Percentiles rank a stretch among this genome's conserved stretches.
phyloP scores from a whole-genome alignment of 257 asterid species.

The Capsicum rhomboideum region DNA sequence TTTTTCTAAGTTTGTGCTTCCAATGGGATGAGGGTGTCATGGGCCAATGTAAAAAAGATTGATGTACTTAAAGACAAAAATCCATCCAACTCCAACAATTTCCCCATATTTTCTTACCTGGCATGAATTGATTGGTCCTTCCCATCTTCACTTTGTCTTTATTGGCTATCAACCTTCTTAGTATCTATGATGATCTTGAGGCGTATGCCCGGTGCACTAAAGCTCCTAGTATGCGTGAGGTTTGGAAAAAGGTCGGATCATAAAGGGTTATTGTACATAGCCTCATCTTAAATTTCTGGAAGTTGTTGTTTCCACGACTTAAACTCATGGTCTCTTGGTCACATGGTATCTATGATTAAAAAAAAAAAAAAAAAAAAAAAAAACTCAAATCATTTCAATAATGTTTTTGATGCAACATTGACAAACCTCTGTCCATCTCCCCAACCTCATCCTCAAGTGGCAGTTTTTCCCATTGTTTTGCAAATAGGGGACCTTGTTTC shows the following conservation, averaged over 20 bases:
- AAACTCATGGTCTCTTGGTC: too few species aligned
- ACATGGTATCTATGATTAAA: neutral
- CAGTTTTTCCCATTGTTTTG: slow-evolving; percentile 6
- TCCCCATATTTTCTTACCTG: slow-evolving; percentile 47
- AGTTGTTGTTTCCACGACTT: too few species aligned
- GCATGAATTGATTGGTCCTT: slow-evolving; percentile 49
- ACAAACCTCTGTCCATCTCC: neutral
- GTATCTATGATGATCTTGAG: neutral
- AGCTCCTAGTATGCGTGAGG: too few species aligned
- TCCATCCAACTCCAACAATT: slow-evolving; percentile 31
- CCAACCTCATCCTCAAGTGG: neutral
- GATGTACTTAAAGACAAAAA: slow-evolving; percentile 44
- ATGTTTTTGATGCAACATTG: neutral
- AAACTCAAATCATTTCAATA: neutral
- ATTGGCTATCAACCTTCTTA: slow-evolving; percentile 20
- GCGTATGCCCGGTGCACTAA: too few species aligned
- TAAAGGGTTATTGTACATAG: too few species aligned
- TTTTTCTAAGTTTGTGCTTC: neutral
- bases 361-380: neutral
- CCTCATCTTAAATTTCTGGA: too few species aligned
- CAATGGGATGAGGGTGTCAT: slow-evolving; percentile 54
- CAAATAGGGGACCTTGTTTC: neutral
- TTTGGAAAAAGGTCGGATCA: too few species aligned
- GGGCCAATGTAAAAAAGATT: slow-evolving; percentile 47
- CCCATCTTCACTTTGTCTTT: slow-evolving; percentile 38